Evolutionary conservation across 2,329 filamentous ascomycete species (phyloP), one percentile per base, ranked within the genome.

Genomic region (Podosphaera xanthii): DNA sequence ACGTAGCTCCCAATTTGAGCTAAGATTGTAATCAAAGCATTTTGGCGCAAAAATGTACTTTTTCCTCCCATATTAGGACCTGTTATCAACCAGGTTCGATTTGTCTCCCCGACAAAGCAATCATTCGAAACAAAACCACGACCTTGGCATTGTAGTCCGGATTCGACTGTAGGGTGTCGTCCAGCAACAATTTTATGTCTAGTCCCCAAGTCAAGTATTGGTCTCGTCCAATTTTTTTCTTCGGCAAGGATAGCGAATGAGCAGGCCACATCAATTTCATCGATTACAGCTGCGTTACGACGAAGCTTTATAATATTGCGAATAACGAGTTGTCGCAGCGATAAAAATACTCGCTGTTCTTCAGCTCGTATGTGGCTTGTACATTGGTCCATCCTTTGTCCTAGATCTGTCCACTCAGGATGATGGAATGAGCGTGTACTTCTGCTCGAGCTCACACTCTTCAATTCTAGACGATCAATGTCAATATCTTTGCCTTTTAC

Each of bases 61-160:
- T 98, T 98, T 55, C 92, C 92, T 0, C 85, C 92, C 92, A 98
- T 98, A 71, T 98, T 98, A n/a, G 92, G 92, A 0, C 92, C 74
- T 65, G 86, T 78, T 78, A 91, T 74, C 70, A 80, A 66, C 83
- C 83, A 74, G 72, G 87, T 59, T 74, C 76, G 65, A 74, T 81
- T 76, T 74, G 85, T 71, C 76, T 75, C 58, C n/a, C 86, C 86
- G 2, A 96, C 77, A 44, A 86, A 75, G 70, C 88, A 94, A 72
- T 96, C 87, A 66, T 97, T 97, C 57, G 81, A 78, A 52, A 87
- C 83, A 68, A 97, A 97, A 9, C 74, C 81, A 36, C 88, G 81
- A 1, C 91, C 91, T 68, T 89, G 83, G 63, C 86, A 82, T 63
- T 80, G 76, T 1, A 98, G 76, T 0, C 89, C 87, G 9, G 83